Percentiles rank a stretch among this genome's conserved stretches.
These are phyloP conservation scores for Panaeolus papilionaceus DNA, from an alignment of 768 basidiomycete species.

Conservation along the genomic window DNA sequence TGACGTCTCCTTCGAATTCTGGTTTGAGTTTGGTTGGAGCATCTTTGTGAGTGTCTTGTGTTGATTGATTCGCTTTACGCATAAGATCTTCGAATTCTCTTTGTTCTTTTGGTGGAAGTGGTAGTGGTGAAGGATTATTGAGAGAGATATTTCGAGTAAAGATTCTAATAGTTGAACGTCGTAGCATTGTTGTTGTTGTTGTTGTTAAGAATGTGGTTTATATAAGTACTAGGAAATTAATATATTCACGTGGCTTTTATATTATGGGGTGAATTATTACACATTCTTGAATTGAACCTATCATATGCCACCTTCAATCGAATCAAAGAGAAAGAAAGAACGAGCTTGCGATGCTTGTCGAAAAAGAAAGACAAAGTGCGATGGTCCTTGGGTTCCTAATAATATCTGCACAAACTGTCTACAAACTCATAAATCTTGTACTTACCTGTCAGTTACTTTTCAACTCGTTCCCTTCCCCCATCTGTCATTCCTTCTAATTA, in stretches of 20 bases:
- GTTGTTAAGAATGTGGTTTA: neutral
- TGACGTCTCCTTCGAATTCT: conserved; percentile 82
- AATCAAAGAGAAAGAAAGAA: conserved; percentile 50
- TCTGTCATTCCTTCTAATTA: conserved; percentile 10
- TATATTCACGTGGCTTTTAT: neutral
- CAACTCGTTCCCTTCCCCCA: neutral
- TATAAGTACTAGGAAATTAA: neutral
- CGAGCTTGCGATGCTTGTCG: conserved; percentile 68
- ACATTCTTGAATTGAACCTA: too few species aligned
- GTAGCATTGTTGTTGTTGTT: neutral
- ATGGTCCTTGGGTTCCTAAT: conserved; percentile 57
- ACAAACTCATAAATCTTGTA: conserved; percentile 56
- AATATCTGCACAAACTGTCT: conserved; percentile 65
- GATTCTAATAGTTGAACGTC: neutral
- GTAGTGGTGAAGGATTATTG: conserved; percentile 72
- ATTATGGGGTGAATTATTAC: neutral
- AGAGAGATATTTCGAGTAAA: conserved; percentile 40
- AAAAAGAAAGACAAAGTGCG: conserved; percentile 64
- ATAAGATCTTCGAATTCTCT: conserved; percentile 88
- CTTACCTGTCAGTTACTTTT: conserved; percentile 55
- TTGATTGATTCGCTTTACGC: conserved; percentile 59
- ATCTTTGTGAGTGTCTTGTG: conserved; percentile 65
- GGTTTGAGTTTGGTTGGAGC: conserved; percentile 60
- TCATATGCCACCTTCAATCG: conserved; percentile 23
- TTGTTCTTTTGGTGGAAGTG: conserved; percentile 77